Evolutionary conservation across 2,329 filamentous ascomycete species (phyloP).

Genomic region (Fusarium neocosmosporiellum): DNA sequence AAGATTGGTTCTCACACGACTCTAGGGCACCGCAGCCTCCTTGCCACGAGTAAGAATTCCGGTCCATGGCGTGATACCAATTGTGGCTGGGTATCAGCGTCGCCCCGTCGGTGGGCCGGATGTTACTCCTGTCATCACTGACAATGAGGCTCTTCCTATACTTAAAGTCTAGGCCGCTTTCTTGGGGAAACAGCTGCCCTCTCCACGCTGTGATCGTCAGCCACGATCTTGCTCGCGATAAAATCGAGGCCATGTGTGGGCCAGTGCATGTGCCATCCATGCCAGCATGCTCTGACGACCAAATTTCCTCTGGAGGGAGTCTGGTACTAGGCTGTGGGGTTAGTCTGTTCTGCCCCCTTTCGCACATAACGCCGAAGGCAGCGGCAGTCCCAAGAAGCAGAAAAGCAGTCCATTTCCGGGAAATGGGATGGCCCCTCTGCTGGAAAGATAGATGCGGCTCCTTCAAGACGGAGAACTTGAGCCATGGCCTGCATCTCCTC

Average conservation of each 20-base stretch:
- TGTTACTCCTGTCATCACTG: too few relatives aligned
- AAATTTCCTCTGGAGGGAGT: background rate
- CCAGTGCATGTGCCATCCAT: background rate
- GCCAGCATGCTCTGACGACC: background rate
- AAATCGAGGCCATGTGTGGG: background rate
- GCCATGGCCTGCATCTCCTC: background rate
- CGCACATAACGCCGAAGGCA: background rate
- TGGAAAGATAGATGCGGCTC: background rate
- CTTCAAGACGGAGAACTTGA: background rate
- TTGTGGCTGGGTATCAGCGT: background rate
- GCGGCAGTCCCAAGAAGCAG: background rate
- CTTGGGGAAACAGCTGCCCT: background rate
- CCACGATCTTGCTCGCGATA: fast-evolving
- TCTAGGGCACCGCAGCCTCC: background rate
- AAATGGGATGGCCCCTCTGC: background rate
- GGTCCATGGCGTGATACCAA: background rate
- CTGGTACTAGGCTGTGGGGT: background rate
- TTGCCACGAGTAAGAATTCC: background rate
- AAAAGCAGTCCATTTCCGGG: background rate
- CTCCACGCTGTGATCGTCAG: background rate
- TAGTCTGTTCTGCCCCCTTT: background rate
- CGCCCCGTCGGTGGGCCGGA: background rate
- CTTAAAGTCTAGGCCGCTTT: background rate
- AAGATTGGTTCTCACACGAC: background rate
- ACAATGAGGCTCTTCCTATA: background rate